Percentiles rank a stretch among this genome's conserved stretches.
Evolutionary conservation across 495 filamentous ascomycete species (phyloP).

Genomic region (Articulospora tetracladia): DNA sequence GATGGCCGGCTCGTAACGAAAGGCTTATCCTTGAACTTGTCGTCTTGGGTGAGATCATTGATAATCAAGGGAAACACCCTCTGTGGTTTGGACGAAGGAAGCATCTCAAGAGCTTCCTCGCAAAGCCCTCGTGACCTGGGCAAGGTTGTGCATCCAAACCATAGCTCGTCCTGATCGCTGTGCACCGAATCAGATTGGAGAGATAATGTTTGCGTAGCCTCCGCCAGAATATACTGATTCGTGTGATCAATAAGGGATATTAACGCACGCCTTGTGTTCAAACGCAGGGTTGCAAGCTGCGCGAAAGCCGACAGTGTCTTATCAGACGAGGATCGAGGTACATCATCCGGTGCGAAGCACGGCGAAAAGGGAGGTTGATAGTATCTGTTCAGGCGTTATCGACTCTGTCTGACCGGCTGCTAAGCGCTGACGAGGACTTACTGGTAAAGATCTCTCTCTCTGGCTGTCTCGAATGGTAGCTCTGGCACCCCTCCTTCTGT

Average conservation of each 20-base stretch:
- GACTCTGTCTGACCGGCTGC: no score
- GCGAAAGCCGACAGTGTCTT: slow-evolving; percentile 57
- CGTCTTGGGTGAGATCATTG: slow-evolving; percentile 29
- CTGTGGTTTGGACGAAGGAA: neutral
- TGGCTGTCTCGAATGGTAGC: no score
- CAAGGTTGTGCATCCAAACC: neutral
- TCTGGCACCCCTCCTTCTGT: no score
- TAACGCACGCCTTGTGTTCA: slow-evolving; percentile 49
- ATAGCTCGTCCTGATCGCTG: slow-evolving; percentile 3
- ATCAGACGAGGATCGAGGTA: no score
- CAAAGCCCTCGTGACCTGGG: neutral
- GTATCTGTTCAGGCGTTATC: no score
- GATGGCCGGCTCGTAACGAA: slow-evolving; percentile 24
- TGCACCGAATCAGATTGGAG: slow-evolving; percentile 20
- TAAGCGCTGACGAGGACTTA: no score
- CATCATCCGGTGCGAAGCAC: no score
- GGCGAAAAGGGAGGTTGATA: no score
- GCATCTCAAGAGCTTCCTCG: slow-evolving; percentile 3
- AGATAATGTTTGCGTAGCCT: slow-evolving; percentile 54
- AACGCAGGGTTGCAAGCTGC: slow-evolving; percentile 54
- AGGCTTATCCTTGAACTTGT: slow-evolving; percentile 27
- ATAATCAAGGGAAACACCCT: neutral
- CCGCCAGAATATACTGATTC: slow-evolving; percentile 58
- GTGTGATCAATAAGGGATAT: slow-evolving; percentile 58
- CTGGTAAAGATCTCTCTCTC: no score